Base-by-base conservation (phyloP, 2,329 filamentous ascomycete genomes). In the Curvularia sp. region DNA sequence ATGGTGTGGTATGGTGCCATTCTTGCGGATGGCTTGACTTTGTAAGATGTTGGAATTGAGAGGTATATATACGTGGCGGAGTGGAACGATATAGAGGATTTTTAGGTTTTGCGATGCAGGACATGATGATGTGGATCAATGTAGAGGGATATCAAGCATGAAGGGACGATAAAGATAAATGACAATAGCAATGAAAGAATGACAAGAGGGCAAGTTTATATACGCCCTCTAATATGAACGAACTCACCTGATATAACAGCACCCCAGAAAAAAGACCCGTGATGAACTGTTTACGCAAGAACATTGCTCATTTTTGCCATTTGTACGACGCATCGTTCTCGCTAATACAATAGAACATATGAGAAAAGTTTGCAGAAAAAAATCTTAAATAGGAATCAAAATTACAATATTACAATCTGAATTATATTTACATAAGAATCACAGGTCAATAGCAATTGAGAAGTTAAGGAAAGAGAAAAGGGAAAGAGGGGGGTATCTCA, bases 1-100 rank as follows among this genome's bases (percentile, higher is more conserved):
- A 88, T 89, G 42, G 72, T 96, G 3, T 88, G 84, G 68, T 98
- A 98, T 79, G 94, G 92, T 0, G 84, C 91, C 65, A 85, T 89
- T 8, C 80, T 99, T 46, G 88, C 88, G 1, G 53, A 62, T 30
- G 57, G 52, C 6, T 9, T 66, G 33, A 61, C 42, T 20, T 38
- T 64, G 41, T 64, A 49, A 44, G 12, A 38, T 43, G 4, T 15
- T 12, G 26, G 15, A 5, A 3, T 4, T 24, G 24, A 30, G 30
- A 43, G 44, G 31, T 3, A 8, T 41, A 33, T 47, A 31, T 1
- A 20, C 39, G 28, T 52, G 41, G 12, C 12, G 30, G 10, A 31
- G 10, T 31, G 9, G 12, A 35, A 35, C 5, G 33, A 35, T 35
- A 35, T 2, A 30, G 4, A 28, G 8, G 3, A 28, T 38, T 38